Evolutionary conservation across 805 yeast species (phyloP).

Genomic region (Myxozyma neotropica): DNA sequence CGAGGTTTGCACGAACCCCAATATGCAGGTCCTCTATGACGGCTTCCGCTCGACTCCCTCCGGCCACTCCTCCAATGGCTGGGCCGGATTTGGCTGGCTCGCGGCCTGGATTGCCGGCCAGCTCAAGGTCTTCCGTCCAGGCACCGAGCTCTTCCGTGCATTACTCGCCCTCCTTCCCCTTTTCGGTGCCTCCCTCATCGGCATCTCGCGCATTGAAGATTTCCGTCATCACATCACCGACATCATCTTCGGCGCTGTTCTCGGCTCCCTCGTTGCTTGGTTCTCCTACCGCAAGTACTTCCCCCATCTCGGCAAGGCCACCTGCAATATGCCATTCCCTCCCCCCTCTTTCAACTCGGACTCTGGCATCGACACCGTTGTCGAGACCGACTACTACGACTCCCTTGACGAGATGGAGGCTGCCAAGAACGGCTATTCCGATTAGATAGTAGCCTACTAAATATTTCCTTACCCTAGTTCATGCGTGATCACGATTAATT

Average conservation of each 20-base stretch:
- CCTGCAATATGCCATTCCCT: conserved; percentile 35
- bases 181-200: conserved; percentile 66
- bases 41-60: conserved; percentile 63
- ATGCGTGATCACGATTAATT: neutral
- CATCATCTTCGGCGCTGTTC: conserved; percentile 68
- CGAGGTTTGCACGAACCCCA: conserved; percentile 46
- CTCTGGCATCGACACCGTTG: conserved; percentile 8
- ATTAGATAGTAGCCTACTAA: conserved; percentile 9
- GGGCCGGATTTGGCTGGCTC: conserved; percentile 54
- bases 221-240: conserved; percentile 93
- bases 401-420: conserved; percentile 34
- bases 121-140: conserved; percentile 48
- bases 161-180: conserved; percentile 37
- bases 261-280: conserved; percentile 67
- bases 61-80: conserved; percentile 61
- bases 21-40: conserved; percentile 46
- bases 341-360: conserved; percentile 17
- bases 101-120: conserved; percentile 56
- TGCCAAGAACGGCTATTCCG: conserved; percentile 27
- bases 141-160: conserved; percentile 38
- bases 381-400: conserved; percentile 29
- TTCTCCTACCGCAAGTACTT: conserved; percentile 59
- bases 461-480: neutral
- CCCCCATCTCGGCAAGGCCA: conserved; percentile 45
- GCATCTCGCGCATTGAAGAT: conserved; percentile 85